Evolutionary conservation across 2,329 filamentous ascomycete species (phyloP), one percentile per base, ranked within the genome.

Genomic region (Xylaria digitata): DNA sequence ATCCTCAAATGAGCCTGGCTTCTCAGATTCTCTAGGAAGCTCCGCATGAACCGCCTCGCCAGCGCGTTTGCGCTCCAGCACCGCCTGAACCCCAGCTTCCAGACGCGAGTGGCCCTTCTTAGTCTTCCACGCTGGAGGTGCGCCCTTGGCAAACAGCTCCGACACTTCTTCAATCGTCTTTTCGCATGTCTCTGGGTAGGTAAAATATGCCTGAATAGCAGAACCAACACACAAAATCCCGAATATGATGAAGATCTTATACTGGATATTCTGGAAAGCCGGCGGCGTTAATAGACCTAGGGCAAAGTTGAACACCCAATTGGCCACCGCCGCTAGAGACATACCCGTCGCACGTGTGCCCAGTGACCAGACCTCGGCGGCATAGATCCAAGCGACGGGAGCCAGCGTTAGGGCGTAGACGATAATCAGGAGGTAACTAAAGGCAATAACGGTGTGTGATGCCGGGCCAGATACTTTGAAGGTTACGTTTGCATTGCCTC

Each of bases 341-440:
- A 89, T 88, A 21, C 87, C 87, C 2, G 82, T 85, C 2, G 87
- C 87, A 40, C 88, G 84, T 0, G 86, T 87, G 66, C 87, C 85
- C 2, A 89, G 80, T 0, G 86, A 87, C 84, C 86, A 90, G 2
- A 89, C 85, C 76, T 91, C 89, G 17, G 87, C 86, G 0, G 86
- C 85, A 71, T 91, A 91, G 50, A 90, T 84, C 88, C 89, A 90
- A 61, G 84, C 86, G 2, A 89, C 85, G 0, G 88, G 87, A 0
- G 87, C 88, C 19, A 89, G 82, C 0, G 87, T 90, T n/a, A 89
- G 80, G 1, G 86, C 85, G 74, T 90, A 90, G 69, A 88, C 81
- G 71, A 89, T 83, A 72, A 90, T 86, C 65, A 90, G 83, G 17
- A 90, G 81, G 75, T 90, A 90, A 56, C 84, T 87, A 72, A 90